Percentiles rank a stretch among this genome's conserved stretches.
Conservation (phyloP, 192 early-diverging fungal species). For the Chytriomyces sp. region DNA sequence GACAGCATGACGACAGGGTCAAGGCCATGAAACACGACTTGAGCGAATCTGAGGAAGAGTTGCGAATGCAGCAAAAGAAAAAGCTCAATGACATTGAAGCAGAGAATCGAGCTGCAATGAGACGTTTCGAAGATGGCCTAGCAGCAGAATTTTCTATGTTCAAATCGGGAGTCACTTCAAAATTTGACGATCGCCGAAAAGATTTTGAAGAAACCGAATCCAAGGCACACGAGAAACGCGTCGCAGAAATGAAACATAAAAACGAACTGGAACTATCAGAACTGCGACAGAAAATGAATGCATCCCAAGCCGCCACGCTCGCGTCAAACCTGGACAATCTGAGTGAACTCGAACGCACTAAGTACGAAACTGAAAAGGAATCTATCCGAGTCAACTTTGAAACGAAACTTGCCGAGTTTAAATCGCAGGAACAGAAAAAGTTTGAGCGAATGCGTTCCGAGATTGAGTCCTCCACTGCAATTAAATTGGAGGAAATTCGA, state of each 20-base stretch:
- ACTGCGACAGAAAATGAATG: conserved; percentile 20
- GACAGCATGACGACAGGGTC: neutral
- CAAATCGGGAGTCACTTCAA: conserved; percentile 4
- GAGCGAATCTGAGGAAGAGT: neutral
- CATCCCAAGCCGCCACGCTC: conserved; percentile 7
- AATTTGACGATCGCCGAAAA: neutral
- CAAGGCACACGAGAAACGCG: neutral
- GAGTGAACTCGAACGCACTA: conserved; percentile 24
- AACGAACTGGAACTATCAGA: conserved; percentile 6
- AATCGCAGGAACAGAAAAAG: conserved; percentile 17
- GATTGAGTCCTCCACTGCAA: conserved; percentile 17
- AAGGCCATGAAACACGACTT: neutral
- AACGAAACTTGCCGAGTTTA: conserved; percentile 9
- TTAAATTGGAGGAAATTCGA: conserved; percentile 10
- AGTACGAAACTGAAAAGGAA: conserved; percentile 30
- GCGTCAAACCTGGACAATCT: conserved; percentile 17
- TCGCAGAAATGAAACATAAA: conserved; percentile 1
- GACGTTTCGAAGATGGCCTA: neutral
- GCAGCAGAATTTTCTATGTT: neutral
- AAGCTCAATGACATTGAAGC: conserved; percentile 4
- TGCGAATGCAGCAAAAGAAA: neutral
- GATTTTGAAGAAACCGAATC: conserved; percentile 8
- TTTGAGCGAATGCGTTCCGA: conserved; percentile 8
- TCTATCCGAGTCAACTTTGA: conserved; percentile 7
- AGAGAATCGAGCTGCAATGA: neutral